Evolutionary conservation across 306 rosid species (phyloP).

Genomic region (Cyclanthera cordifolia): DNA sequence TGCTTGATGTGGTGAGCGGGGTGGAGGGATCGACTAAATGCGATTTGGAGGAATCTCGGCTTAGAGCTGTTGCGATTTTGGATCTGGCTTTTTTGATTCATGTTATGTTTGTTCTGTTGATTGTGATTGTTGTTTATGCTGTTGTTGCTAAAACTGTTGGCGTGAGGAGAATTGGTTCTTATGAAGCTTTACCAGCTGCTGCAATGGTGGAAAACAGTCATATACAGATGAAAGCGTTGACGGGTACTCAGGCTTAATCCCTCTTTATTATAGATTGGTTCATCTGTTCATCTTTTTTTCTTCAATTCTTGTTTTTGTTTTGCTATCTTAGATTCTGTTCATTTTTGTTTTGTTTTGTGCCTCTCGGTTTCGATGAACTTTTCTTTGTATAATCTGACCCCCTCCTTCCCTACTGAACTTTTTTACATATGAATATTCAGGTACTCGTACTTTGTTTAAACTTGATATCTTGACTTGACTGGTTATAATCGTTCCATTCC

Average conservation of each 20-base stretch:
- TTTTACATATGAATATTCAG: neutral
- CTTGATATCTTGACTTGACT: neutral
- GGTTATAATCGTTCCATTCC: neutral
- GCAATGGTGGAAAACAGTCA: slow-evolving; percentile 31
- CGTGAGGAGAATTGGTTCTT: slow-evolving; percentile 47
- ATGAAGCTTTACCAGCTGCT: slow-evolving; percentile 55
- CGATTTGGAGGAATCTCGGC: slow-evolving; percentile 65
- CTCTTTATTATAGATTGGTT: slow-evolving; percentile 2
- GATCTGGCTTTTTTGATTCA: slow-evolving; percentile 63
- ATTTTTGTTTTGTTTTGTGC: neutral
- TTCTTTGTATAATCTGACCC: slow-evolving; percentile 7
- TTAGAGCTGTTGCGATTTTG: slow-evolving; percentile 65
- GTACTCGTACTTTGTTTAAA: neutral
- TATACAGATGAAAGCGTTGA: slow-evolving; percentile 83
- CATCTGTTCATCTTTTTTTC: neutral
- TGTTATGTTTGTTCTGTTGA: slow-evolving; percentile 41
- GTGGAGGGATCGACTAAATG: slow-evolving; percentile 84
- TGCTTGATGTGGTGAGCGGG: slow-evolving; percentile 60
- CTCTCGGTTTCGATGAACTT: no score
- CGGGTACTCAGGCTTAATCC: slow-evolving; percentile 82
- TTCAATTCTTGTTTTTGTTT: slow-evolving; percentile 1
- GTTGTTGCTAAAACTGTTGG: slow-evolving; percentile 35
- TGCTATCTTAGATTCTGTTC: neutral
- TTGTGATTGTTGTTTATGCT: slow-evolving; percentile 39
- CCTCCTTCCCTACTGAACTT: neutral